Evolutionary conservation across 1,284 basidiomycete species (phyloP).

Genomic region (Pascua sp.): DNA sequence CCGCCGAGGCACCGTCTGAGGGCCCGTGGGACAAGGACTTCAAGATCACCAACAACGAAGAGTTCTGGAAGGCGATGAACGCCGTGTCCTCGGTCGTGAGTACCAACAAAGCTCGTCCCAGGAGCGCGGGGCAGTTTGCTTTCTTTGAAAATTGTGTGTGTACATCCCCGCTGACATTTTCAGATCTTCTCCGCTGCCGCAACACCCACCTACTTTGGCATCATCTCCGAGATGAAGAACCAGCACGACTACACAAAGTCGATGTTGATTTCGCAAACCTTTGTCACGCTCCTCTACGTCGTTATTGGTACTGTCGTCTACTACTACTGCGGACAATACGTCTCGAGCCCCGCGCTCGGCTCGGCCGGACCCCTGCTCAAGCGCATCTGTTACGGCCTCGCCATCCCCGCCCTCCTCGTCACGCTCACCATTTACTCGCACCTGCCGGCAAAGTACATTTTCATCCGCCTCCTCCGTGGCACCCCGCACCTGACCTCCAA

Average conservation of each 20-base stretch:
- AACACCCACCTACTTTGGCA: constrained; percentile 22
- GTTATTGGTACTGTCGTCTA: constrained; percentile 27
- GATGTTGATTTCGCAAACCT: constrained; percentile 28
- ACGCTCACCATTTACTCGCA: constrained; percentile 23
- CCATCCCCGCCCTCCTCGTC: constrained; percentile 41
- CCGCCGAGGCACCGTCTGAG: constrained; percentile 11
- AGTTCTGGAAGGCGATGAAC: constrained; percentile 40
- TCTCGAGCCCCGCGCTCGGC: constrained; percentile 45
- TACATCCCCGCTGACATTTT: constrained; percentile 9
- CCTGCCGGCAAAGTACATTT: constrained; percentile 40
- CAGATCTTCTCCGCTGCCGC: constrained; percentile 39
- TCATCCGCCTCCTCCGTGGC: constrained; percentile 38
- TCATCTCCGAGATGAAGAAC: constrained; percentile 33
- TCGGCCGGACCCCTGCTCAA: constrained; percentile 45
- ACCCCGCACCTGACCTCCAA: constrained; percentile 33
- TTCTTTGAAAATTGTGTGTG: too few relatives aligned
- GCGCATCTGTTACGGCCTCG: constrained; percentile 47
- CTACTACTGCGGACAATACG: constrained; percentile 43
- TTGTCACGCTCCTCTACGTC: constrained; percentile 39
- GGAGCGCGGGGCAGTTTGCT: too few relatives aligned
- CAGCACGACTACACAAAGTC: constrained; percentile 29
- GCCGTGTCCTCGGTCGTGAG: constrained; percentile 40
- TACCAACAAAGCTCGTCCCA: constrained; percentile 35
- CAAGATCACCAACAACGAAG: constrained; percentile 14
- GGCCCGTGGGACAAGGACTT: constrained; percentile 29